Base-by-base conservation (phyloP, 345 rosid genomes). In the Pistacia atlantica region DNA sequence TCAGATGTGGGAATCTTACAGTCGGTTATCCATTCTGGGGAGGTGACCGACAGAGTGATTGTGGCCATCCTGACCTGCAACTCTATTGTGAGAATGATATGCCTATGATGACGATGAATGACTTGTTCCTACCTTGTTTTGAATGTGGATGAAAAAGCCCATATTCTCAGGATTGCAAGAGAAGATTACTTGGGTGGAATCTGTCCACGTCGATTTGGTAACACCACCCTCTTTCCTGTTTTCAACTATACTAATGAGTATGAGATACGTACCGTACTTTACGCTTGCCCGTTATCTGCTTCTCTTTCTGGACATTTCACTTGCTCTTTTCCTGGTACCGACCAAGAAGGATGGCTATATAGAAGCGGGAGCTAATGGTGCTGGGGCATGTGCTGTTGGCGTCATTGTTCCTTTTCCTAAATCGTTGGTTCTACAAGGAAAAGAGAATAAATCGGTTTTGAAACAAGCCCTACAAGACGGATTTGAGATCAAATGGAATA, bases 41-140 rank as follows among this genome's bases (percentile, higher is more conserved):
- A 58, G 31, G 1, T 20, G 9, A 18, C 6, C 11, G 25, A 20
- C 11, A 3, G 62, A n/a, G 31, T n/a, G 46, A 2, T 13, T 86
- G 88, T 16, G 84, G 88, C 70, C 46, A 49, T 65, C 78, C 86
- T 0, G 78, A 49, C 25, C 73, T 80, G 14, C 33, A 74, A 72
- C 81, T 83, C 33, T 12, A 14, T 9, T 86, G 88, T 8, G 31
- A n/a, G 62, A 7, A 58, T 4, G 62, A 22, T 58, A 6, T 1
- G 28, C 9, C 62, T n/a, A n/a, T 8, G 2, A 58, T 58, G 62
- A 22, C 4, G 62, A 58, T 58, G 11, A 12, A 48, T 78, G 52
- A 46, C 11, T 33, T 69, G 28, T 52, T 52, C 11, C 2, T 80
- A 78, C 81, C 69, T 38, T 48, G 77, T 82, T 38, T 60, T 77